These are phyloP conservation scores for Mycena galericulata DNA, from an alignment of 768 basidiomycete species.

Conservation along the genomic window DNA sequence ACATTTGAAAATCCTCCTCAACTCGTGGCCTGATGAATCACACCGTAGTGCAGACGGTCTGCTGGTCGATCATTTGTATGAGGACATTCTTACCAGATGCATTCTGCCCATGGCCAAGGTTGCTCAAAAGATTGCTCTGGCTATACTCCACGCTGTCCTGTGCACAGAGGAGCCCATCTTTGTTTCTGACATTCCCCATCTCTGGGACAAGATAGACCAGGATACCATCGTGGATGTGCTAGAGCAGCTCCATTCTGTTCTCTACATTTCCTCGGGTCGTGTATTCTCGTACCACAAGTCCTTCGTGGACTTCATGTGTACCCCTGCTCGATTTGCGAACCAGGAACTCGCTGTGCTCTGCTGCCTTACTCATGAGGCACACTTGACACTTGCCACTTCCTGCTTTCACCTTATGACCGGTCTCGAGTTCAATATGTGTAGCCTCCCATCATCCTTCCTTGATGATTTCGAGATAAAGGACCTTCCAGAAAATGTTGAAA, in stretches of 20 bases:
- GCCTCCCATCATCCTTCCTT: slow-evolving; percentile 22
- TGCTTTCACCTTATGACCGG: slow-evolving; percentile 7
- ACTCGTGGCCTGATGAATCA: slow-evolving; percentile 2
- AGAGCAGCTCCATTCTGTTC: background rate
- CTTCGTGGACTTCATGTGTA: background rate
- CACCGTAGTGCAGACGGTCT: background rate
- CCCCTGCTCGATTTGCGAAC: background rate
- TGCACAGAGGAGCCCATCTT: background rate
- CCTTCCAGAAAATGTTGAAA: background rate
- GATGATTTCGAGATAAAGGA: slow-evolving; percentile 2
- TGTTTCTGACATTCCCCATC: background rate
- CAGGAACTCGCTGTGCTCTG: background rate
- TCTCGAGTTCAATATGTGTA: slow-evolving; percentile 27
- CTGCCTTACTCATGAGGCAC: background rate
- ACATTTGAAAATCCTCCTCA: background rate
- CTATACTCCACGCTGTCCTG: slow-evolving; percentile 9
- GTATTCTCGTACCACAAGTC: slow-evolving; percentile 14
- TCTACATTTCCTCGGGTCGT: background rate
- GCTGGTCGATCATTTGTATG: slow-evolving; percentile 5
- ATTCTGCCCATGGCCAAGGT: background rate
- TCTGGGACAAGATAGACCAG: background rate
- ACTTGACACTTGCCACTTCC: background rate
- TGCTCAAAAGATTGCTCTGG: background rate
- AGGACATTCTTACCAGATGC: slow-evolving; percentile 1
- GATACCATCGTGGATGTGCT: background rate